These are phyloP conservation scores for Garcia nutans DNA, from an alignment of 345 rosid genomes.

Conservation along the genomic window DNA sequence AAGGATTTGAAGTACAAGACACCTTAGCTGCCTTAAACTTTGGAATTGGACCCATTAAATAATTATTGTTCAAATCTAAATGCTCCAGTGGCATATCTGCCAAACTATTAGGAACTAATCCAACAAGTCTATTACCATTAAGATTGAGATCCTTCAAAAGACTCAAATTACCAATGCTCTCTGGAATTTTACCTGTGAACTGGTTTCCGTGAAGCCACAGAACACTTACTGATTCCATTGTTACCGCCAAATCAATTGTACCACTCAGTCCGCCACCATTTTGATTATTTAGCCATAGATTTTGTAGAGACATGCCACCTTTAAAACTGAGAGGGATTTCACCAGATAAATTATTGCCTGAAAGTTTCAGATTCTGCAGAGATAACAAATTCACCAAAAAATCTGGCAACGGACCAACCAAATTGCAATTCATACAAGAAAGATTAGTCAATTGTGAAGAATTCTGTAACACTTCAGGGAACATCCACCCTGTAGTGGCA, in stretches of 20 bases:
- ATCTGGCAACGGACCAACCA: conserved; percentile 64
- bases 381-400: conserved; percentile 58
- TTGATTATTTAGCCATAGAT: conserved; percentile 67
- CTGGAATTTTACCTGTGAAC: conserved; percentile 68
- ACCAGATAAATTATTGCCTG: conserved; percentile 52
- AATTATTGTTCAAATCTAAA: conserved; percentile 66
- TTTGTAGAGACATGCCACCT: conserved; percentile 40
- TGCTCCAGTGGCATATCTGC: conserved; percentile 43
- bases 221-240: conserved; percentile 44
- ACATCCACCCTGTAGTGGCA: conserved; percentile 59
- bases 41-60: conserved; percentile 73
- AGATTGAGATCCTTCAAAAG: conserved; percentile 58
- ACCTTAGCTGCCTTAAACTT: conserved; percentile 42
- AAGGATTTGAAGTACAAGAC: conserved; percentile 43
- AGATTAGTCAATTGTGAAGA: conserved; percentile 57
- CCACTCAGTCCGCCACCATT: conserved; percentile 51
- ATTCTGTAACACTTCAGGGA: conserved; percentile 45
- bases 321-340: conserved; percentile 50
- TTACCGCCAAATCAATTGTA: conserved; percentile 53
- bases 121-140: conserved; percentile 55
- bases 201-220: conserved; percentile 85
- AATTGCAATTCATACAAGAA: conserved; percentile 63
- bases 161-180: conserved; percentile 49
- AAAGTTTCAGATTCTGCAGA: conserved; percentile 49
- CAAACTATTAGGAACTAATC: conserved; percentile 57